These are phyloP conservation scores for Elongisporangium senticosum DNA, from an alignment of 352 stramenopile species.

Conservation along the genomic window DNA sequence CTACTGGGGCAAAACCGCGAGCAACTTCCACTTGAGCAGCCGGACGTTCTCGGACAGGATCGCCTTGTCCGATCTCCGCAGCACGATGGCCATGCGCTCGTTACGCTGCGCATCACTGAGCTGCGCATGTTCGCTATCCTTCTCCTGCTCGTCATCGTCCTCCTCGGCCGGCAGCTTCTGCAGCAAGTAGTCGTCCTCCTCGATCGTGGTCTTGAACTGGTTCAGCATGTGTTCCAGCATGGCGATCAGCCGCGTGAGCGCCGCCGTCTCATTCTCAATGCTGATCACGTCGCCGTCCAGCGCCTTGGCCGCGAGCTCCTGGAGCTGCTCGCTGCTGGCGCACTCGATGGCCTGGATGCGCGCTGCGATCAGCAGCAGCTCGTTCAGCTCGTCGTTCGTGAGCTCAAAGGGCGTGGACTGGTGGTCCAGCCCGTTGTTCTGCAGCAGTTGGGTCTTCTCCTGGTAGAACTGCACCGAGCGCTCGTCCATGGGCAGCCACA, in stretches of 20 bases:
- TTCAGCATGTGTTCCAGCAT: constrained; percentile 56
- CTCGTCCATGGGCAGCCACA: constrained; percentile 68
- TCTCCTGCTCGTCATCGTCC: constrained; percentile 11
- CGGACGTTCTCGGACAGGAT: constrained; percentile 63
- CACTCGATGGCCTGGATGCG: constrained; percentile 67
- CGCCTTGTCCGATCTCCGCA: constrained; percentile 53
- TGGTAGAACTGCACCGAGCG: constrained; percentile 32
- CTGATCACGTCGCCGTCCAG: constrained; percentile 54
- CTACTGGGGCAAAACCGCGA: constrained; percentile 41
- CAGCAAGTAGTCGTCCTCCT: constrained; percentile 36
- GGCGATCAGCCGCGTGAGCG: constrained; percentile 52
- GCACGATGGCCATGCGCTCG: constrained; percentile 42
- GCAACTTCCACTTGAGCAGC: constrained; percentile 66
- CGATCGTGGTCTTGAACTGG: constrained; percentile 34
- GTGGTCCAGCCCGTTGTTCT: constrained; percentile 52
- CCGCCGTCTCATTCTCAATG: constrained; percentile 42
- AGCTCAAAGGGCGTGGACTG: constrained; percentile 60
- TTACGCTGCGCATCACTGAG: constrained; percentile 26
- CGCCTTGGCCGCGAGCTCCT: constrained; percentile 27
- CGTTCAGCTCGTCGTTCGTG: constrained; percentile 49
- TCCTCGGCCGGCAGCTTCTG: constrained; percentile 13
- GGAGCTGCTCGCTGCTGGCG: constrained; percentile 30
- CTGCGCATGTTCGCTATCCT: constrained; percentile 5
- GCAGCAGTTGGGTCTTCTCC: constrained; percentile 39
- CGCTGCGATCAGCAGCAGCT: constrained; percentile 52